phyloP scores from a whole-genome alignment of 106 monocot species.

The Gastrodia elata region DNA sequence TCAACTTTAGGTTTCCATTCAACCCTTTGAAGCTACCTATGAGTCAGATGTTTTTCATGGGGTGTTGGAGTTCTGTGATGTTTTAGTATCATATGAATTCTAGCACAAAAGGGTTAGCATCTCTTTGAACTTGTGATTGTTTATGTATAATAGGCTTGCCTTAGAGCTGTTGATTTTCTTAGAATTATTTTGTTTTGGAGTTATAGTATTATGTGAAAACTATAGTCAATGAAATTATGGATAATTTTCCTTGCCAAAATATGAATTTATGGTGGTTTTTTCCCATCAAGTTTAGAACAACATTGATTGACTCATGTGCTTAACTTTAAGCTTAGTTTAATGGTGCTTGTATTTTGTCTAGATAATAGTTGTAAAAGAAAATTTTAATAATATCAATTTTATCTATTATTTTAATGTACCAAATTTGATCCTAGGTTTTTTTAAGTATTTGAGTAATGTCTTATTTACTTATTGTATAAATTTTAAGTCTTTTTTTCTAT shows the following conservation, averaged over 20 bases:
- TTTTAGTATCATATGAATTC: conserved; percentile 44
- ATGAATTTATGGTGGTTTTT: not conserved
- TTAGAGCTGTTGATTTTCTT: too few species aligned
- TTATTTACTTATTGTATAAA: too few species aligned
- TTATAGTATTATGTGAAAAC: not conserved
- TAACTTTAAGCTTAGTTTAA: not conserved
- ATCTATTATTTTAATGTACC: too few species aligned
- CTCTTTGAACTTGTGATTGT: not conserved
- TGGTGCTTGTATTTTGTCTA: not conserved
- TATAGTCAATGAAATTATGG: not conserved
- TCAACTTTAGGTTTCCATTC: conserved; percentile 47
- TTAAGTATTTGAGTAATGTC: too few species aligned
- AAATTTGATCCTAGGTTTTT: too few species aligned
- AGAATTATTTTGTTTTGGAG: not conserved
- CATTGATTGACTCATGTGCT: not conserved
- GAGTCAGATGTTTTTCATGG: conserved; percentile 37
- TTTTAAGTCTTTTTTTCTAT: too few species aligned
- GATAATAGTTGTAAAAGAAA: not conserved
- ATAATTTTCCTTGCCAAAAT: not conserved
- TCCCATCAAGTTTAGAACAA: not conserved
- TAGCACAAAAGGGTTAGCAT: conserved; percentile 63
- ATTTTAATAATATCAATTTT: too few species aligned
- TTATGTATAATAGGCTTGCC: too few species aligned
- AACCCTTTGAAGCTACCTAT: conserved; percentile 52
- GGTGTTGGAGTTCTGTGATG: conserved; percentile 34